Conservation (phyloP, 108 stramenopile genomes). For the Cylindrotheca closterium region DNA sequence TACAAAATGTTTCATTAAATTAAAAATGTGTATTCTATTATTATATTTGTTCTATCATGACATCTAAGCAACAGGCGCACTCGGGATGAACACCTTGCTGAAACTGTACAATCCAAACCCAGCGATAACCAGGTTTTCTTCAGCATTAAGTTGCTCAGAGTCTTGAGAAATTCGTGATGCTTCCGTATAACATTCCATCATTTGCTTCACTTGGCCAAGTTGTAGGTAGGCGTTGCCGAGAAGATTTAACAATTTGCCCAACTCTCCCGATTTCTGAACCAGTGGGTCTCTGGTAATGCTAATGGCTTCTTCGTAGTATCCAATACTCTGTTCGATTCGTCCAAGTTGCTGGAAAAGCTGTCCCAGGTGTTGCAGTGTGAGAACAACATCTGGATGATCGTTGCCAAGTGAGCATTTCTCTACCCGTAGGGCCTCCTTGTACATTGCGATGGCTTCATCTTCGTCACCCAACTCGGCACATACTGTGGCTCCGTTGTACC, state of each 20-base stretch:
- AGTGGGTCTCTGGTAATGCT: slow-evolving; percentile 25
- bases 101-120: slow-evolving; percentile 47
- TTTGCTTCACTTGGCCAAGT: slow-evolving; percentile 32
- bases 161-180: slow-evolving; percentile 38
- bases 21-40: too few relatives aligned
- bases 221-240: slow-evolving; percentile 55
- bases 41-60: too few relatives aligned
- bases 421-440: slow-evolving; percentile 55
- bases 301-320: slow-evolving; percentile 52
- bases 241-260: slow-evolving; percentile 39
- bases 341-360: slow-evolving; percentile 52
- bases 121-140: slow-evolving; percentile 24
- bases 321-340: slow-evolving; percentile 45
- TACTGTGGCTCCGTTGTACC: slow-evolving; percentile 68
- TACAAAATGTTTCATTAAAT: too few relatives aligned
- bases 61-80: slow-evolving; percentile 46
- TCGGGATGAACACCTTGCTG: slow-evolving; percentile 41
- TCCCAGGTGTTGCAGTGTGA: slow-evolving; percentile 59
- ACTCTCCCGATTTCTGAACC: slow-evolving; percentile 1
- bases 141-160: slow-evolving; percentile 21
- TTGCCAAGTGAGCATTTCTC: slow-evolving; percentile 42
- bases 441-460: slow-evolving; percentile 44
- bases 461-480: slow-evolving; percentile 54
- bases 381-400: slow-evolving; percentile 44
- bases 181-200: slow-evolving; percentile 47